Base-by-base conservation (phyloP, 1,139 yeast genomes). In the Debaryomyces sp. region DNA sequence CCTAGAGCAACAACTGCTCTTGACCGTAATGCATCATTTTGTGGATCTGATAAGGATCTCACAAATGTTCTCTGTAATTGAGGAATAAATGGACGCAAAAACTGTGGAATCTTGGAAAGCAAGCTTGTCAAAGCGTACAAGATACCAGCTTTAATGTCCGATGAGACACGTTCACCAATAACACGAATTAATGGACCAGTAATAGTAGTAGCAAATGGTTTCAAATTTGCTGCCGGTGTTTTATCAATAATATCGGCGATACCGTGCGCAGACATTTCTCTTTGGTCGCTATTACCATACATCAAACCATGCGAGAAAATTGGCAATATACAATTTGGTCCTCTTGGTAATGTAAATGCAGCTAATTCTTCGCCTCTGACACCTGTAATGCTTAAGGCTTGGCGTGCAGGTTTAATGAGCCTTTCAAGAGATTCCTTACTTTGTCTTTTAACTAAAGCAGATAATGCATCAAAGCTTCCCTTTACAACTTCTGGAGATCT, bases 161-260 rank as follows among this genome's bases (percentile, higher is more conserved):
- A 80, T 29, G 86, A 81, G 57, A 89, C 94, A 67, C 96, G 85
- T 70, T 95, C 99, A 61, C 99, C 99, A 65, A 94, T 89, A 50
- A 92, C 96, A 78, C 99, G 90, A 71, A 95, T 95, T 64, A 95
- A 80, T 43, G 99, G 99, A 71, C 99, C 99, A 33, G 97, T 92
- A 56, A 95, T 89, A 39, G 85, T 85, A 9, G 99, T 94, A 23
- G 96, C 97, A 68, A 86, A 89, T 36, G 97, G 90, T 66, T 85
- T 89, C 68, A 95, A 81, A 57, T 81, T 80, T 29, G 80, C 82
- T 5, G 95, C 84, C 32, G 96, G 96, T 0, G 98, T 89, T 63
- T 91, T 85, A 46, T 86, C 89, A 49, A 92, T 88, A 53, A 94
- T 74, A 61, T 87, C 95, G 8, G 96, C 96, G 63, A 95, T 89